Evolutionary conservation across 345 rosid genomes (phyloP), one percentile per base, ranked within the genome.

Genomic region (Crucihimalaya himalaica): DNA sequence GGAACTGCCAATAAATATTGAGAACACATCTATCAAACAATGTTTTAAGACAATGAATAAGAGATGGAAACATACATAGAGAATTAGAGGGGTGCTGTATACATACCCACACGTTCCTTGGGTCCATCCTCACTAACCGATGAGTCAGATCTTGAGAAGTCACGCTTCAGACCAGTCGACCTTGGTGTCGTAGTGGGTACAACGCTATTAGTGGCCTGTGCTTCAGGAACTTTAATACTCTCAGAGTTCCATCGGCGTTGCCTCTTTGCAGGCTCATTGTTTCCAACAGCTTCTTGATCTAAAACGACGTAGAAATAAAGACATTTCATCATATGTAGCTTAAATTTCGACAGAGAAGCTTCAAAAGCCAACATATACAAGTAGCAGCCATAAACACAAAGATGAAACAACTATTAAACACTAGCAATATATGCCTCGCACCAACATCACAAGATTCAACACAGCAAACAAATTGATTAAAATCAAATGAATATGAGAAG

Each of bases 201-300:
- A 11, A 5, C 63, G 21, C 68, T 73, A 80, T 71, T 80, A 46
- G 85, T 39, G 68, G 74, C 80, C 65, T 79, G 96, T 35, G 74
- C 82, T 73, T 86, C 99, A 34, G 88, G 80, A 57, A 82, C 82
- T 83, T 86, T 87, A 7, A 84, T 34, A 69, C 69, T 80, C 60
- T 83, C 96, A 73, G 99, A 74, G 82, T 86, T 89, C 99, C 99
- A 96, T 72, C 82, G 86, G 50, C 97, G 86, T 67, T 89, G 97
- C 80, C 97, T 83, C 84, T 96, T 96, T n/a, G 84, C 62, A 62
- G 93, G 89, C 75, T 87, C 98, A 63, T 55, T 77, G 75, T 71
- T 83, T 56, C 76, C 92, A 47, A 66, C 78, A 68, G 85, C 79
- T 73, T 91, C 97, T 82, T 85, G 88, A 81, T 84, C 99, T 92